Evolutionary conservation across 1,139 yeast genomes (phyloP), one percentile per base, ranked within the genome.

Genomic region (Chernovozyma sophiae-reginae): DNA sequence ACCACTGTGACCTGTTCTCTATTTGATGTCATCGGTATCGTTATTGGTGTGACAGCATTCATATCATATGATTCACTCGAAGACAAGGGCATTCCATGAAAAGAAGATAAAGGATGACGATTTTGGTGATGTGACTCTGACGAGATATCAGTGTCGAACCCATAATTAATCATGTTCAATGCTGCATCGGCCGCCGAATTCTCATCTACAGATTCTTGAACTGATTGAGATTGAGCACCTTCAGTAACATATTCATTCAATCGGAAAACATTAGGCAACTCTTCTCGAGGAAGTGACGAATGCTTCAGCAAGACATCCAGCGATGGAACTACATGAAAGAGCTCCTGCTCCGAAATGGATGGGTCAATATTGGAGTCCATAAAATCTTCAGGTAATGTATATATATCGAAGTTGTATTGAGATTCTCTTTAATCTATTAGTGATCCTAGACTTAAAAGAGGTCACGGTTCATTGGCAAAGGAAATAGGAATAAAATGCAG

Each of bases 1-100:
- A 64, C 70, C 31, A 65, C 39, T 22, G 50, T 46, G 3, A 52
- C 54, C 7, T 10, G n/a, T 4, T 34, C 28, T 19, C 24, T 25
- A 10, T n/a, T 16, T n/a, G 33, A n/a, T n/a, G 12, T 17, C 11
- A 17, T 7, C 13, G 14, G 33, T 11, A n/a, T 6, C 11, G 23
- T 15, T 11, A 10, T 6, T 11, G 17, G 6, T 12, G 31, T 5
- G 4, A 28, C 31, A 10, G 31, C 7, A 12, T 16, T 10, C n/a
- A 28, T 11, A 16, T 26, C 29, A 15, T 28, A 15, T 8, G 31
- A 8, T 18, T 13, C 13, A 19, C 15, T 28, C 7, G 31, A 19
- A 26, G 10, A 6, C 18, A 26, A 16, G 13, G 31, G 31, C 4
- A 28, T 28, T 16, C n/a, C 31, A 19, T 6, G n/a, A 28, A 17